A percentile compares a stretch with the other conserved stretches of the same genome.
Evolutionary conservation across 2,329 filamentous ascomycete species (phyloP).

Genomic region (Rutstroemia sydowiana): DNA sequence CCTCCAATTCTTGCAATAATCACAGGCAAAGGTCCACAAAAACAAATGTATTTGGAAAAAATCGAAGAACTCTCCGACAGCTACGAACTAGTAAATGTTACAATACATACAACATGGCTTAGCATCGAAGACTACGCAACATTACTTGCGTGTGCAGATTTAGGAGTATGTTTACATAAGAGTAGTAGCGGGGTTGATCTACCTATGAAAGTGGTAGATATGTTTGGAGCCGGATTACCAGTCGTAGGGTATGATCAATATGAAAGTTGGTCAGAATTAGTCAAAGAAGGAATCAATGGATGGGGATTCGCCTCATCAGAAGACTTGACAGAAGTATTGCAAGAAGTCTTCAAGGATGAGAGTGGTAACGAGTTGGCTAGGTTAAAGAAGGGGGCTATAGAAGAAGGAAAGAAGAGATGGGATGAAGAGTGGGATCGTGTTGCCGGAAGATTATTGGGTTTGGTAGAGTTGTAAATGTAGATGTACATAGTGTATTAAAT

Average conservation of each 20-base stretch:
- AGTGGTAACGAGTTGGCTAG: conserved; percentile 46
- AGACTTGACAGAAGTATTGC: conserved; percentile 57
- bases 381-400: conserved; percentile 61
- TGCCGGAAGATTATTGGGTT: conserved; percentile 62
- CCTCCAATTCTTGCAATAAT: conserved; percentile 79
- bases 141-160: conserved; percentile 75
- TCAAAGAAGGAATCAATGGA: conserved; percentile 80
- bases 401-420: conserved; percentile 75
- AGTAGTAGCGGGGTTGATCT: conserved; percentile 92
- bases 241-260: conserved; percentile 83
- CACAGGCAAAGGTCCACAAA: conserved; percentile 87
- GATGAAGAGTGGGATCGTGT: conserved; percentile 88
- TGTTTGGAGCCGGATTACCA: conserved; percentile 92
- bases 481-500: background rate
- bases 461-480: background rate
- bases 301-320: conserved; percentile 69
- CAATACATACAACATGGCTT: conserved; percentile 77
- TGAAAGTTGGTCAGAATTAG: conserved; percentile 84
- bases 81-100: conserved; percentile 56
- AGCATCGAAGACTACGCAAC: conserved; percentile 76
- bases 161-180: conserved; percentile 86
- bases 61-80: conserved; percentile 55
- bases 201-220: conserved; percentile 98
- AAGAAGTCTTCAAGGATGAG: conserved; percentile 51
- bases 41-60: conserved; percentile 61